Base-by-base conservation (phyloP, 441 rosid species). In the Manihot esculenta region DNA sequence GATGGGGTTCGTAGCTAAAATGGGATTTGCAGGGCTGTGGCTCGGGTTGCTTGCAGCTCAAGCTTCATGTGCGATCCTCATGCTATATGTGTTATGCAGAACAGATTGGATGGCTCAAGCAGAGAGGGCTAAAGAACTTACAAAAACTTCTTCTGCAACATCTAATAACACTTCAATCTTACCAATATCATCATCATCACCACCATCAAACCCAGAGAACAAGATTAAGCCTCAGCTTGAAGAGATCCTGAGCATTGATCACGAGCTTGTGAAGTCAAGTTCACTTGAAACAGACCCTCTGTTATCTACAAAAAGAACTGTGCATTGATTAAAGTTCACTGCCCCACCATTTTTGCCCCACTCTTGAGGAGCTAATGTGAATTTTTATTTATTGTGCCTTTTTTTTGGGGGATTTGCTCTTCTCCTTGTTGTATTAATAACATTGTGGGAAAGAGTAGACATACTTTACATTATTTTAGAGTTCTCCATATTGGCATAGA, bases 11-110 rank as follows among this genome's bases (percentile, higher is more conserved):
- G 77, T 83, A 59, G 77, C 74, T 24, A 85, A 86, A 75, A 35
- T 84, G 86, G 96, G 99, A 62, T 94, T 94, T 66, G 74, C 85
- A 1, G 99, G 98, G 54, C 84, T 94, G 9, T 94, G 99, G 99
- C 51, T 88, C 0, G 99, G 98, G 60, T 80, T 94, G 72, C 88
- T 94, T 77, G 97, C 98, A 1, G 99, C 99, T 64, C 97, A 94
- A 81, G 97, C 81, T 10, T 84, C 94, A 0, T 94, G 99, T 67
- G 98, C 94, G n/a, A 24, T 82, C 21, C 84, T 92, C 68, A 94
- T 94, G 98, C 70, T 94, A 7, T 77, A 44, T 64, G 91, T 87
- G 26, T 85, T 94, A 9, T 61, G 79, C 64, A 85, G 56, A 77
- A 94, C 99, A 30, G 95, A 94, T 65, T 95, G 99, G 99, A 68